phyloP scores from a whole-genome alignment of 139 green algal genomes.

The Eudorina sp. region DNA sequence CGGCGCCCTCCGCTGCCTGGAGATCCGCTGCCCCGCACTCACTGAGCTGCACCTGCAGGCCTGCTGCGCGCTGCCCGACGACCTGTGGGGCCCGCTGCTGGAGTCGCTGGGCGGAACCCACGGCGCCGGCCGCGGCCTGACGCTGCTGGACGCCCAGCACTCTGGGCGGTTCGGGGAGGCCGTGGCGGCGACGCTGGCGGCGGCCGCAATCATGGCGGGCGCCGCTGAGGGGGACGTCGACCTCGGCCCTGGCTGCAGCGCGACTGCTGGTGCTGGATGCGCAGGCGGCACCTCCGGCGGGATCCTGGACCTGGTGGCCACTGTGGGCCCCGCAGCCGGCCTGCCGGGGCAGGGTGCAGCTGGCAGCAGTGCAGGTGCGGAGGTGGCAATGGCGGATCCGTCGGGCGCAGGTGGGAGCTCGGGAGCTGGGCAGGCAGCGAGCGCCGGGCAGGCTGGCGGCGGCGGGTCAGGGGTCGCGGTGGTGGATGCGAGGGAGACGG shows the following conservation, averaged over 20 bases:
- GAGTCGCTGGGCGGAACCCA: neutral
- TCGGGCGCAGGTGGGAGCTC: too few species aligned
- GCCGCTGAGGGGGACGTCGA: neutral
- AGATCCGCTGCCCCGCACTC: conserved; percentile 71
- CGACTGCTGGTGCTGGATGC: too few species aligned
- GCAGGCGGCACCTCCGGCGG: too few species aligned
- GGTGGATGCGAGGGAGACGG: neutral
- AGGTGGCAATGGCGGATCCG: too few species aligned
- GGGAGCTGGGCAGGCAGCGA: too few species aligned
- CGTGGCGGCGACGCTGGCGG: conserved; percentile 29
- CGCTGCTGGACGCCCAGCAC: conserved; percentile 63
- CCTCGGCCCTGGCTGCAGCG: neutral
- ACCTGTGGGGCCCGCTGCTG: conserved; percentile 20
- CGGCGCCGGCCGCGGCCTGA: neutral
- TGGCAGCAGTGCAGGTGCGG: neutral
- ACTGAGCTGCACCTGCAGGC: conserved; percentile 59
- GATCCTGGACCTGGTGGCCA: too few species aligned
- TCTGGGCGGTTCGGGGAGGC: conserved; percentile 16
- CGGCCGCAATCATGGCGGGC: conserved; percentile 14
- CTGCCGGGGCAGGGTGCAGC: neutral
- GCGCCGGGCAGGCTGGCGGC: too few species aligned
- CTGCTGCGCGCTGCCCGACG: conserved; percentile 47
- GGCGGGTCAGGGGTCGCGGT: neutral
- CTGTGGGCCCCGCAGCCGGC: too few species aligned
- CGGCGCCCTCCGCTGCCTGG: conserved; percentile 59